phyloP scores from a whole-genome alignment of 1,139 yeast genomes.

The Yamadazyma sp. region DNA sequence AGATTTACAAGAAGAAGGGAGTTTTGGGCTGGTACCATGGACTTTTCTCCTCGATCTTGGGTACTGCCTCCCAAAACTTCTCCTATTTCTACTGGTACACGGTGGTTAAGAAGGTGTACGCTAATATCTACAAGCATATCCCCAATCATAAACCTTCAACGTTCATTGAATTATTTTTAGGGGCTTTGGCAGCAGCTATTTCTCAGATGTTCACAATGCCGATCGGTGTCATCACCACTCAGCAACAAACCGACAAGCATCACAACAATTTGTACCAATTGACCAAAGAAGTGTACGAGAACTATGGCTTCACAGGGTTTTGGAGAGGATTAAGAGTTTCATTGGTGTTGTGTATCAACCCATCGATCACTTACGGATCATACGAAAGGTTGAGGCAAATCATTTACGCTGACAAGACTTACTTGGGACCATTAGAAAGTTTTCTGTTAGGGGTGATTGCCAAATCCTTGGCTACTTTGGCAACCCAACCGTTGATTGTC shows the following conservation, averaged over 20 bases:
- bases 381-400: slow-evolving; percentile 67
- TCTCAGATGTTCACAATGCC: slow-evolving; percentile 86
- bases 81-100: slow-evolving; percentile 90
- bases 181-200: slow-evolving; percentile 82
- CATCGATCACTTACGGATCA: slow-evolving; percentile 85
- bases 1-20: slow-evolving; percentile 62
- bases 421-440: slow-evolving; percentile 64
- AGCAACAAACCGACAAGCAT: slow-evolving; percentile 67
- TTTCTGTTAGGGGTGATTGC: slow-evolving; percentile 77
- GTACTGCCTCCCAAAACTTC: slow-evolving; percentile 78
- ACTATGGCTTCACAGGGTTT: slow-evolving; percentile 70
- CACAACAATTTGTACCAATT: slow-evolving; percentile 46
- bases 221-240: slow-evolving; percentile 77
- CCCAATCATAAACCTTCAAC: slow-evolving; percentile 52
- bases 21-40: slow-evolving; percentile 77
- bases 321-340: slow-evolving; percentile 88
- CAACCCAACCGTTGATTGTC: slow-evolving; percentile 83
- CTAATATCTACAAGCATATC: slow-evolving; percentile 39
- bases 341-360: slow-evolving; percentile 75
- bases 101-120: slow-evolving; percentile 61
- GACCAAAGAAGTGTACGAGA: slow-evolving; percentile 56
- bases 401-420: slow-evolving; percentile 46
- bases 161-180: slow-evolving; percentile 70
- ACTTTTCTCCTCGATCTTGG: slow-evolving; percentile 64
- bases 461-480: slow-evolving; percentile 72